These are phyloP conservation scores for Penicillium canariense DNA, from an alignment of 495 filamentous ascomycete genomes.

Conservation along the genomic window DNA sequence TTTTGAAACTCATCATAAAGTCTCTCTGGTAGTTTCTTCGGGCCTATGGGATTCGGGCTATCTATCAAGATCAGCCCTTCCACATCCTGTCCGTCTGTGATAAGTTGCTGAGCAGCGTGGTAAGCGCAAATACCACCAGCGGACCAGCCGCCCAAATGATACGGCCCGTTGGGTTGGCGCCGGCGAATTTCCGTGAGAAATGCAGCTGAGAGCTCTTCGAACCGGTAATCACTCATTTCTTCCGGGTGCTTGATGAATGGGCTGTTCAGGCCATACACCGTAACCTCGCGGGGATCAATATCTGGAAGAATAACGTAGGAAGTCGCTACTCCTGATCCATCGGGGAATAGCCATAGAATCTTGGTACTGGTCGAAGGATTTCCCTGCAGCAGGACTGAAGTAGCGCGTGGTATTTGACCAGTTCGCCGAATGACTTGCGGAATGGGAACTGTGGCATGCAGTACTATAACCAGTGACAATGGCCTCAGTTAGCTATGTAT, in stretches of 20 bases:
- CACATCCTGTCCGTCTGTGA: too few relatives aligned
- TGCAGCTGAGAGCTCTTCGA: not conserved
- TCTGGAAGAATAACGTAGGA: not conserved
- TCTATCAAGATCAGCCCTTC: too few relatives aligned
- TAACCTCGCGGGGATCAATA: not conserved
- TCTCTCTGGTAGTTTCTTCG: too few relatives aligned
- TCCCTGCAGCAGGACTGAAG: not conserved
- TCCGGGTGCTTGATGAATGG: not conserved
- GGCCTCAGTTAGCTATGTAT: too few relatives aligned
- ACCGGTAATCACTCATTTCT: too few relatives aligned
- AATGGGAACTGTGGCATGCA: too few relatives aligned
- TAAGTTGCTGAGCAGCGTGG: not conserved
- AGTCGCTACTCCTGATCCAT: not conserved
- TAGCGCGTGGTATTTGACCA: not conserved
- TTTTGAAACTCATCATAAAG: too few relatives aligned
- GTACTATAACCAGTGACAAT: too few relatives aligned
- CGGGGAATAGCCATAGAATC: conserved; percentile 6
- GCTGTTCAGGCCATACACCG: not conserved
- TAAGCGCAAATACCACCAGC: not conserved
- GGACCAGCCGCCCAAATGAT: not conserved
- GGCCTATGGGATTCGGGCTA: too few relatives aligned
- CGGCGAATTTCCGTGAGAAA: not conserved
- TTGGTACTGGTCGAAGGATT: not conserved
- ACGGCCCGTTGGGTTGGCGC: not conserved
- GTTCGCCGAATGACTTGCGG: too few relatives aligned